Percentiles rank a stretch among this genome's conserved stretches.
Evolutionary conservation across 345 rosid species (phyloP).

Genomic region (Syzygium aromaticum): DNA sequence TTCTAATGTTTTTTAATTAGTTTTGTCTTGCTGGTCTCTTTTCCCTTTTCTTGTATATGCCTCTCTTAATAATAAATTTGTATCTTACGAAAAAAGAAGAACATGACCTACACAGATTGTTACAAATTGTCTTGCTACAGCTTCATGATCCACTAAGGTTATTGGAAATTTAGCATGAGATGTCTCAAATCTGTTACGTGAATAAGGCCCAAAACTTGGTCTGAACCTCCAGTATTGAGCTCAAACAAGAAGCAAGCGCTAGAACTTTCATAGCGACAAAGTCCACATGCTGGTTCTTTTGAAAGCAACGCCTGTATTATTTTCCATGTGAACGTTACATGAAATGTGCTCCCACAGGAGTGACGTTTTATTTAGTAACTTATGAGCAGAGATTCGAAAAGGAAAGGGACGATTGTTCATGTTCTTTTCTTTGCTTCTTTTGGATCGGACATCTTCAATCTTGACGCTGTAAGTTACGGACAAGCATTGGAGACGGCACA

Average conservation of each 20-base stretch:
- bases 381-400: neutral
- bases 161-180: neutral
- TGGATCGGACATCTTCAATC: neutral
- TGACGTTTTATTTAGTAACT: neutral
- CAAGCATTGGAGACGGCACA: neutral
- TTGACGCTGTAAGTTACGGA: neutral
- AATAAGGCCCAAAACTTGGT: neutral
- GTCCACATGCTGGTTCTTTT: neutral
- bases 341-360: neutral
- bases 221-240: neutral
- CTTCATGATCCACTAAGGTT: neutral
- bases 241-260: neutral
- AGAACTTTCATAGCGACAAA: neutral
- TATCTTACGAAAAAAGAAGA: neutral
- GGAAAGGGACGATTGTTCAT: neutral
- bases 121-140: neutral
- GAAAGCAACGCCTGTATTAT: neutral
- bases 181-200: neutral
- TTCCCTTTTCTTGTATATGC: neutral
- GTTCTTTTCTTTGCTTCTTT: neutral
- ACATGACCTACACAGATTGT: neutral
- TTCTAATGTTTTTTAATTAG: neutral
- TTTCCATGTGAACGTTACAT: neutral
- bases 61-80: neutral
- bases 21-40: neutral